Base-by-base conservation (phyloP, 2,329 filamentous ascomycete species). In the Cercospora citrullina region DNA sequence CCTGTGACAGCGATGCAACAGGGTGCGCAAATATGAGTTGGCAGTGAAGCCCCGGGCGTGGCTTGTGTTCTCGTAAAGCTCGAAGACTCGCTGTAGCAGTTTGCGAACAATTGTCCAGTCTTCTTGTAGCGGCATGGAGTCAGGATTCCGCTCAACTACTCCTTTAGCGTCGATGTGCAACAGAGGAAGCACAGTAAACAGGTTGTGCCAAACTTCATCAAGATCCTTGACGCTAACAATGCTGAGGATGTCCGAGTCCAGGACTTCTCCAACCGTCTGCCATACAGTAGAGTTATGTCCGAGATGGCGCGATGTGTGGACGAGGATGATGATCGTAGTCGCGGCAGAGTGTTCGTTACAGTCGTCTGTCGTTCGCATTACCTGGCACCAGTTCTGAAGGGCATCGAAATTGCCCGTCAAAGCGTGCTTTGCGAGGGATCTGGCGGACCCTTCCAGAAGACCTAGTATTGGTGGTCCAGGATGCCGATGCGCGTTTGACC, bases 171-270 rank as follows among this genome's bases (percentile, higher is more conserved):
- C 84, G 23, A 89, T 76, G 68, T 87, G 85, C 7, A 82, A 75
- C 16, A 86, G 79, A 1, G 87, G 87, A 12, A 89, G 78, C 1
- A 86, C 72, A 1, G 80, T 82, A 71, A 88, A 87, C 1, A 87
- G 48, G n/a, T 79, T 78, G 51, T 80, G 78, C 79, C 81, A 82
- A 14, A 77, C 69, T 55, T 74, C 71, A 63, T 84, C 78, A 16
- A 81, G 76, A 61, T 72, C 67, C 18, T 72, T 69, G 6, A 82
- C 58, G 10, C 45, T 63, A 42, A 58, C 59, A 23, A 75, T 67
- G 2, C 64, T 71, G 7, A 66, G 39, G 6, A 76, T 60, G 2
- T 69, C 51, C 67, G 28, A 42, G 71, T 64, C 33, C 79, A 77
- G 69, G 74, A 79, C 57, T 31, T 76, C 72, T 39, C 81, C 80